Percentiles rank a stretch among this genome's conserved stretches.
phyloP scores from a whole-genome alignment of 768 basidiomycete genomes.

The Lyophyllum semitale region DNA sequence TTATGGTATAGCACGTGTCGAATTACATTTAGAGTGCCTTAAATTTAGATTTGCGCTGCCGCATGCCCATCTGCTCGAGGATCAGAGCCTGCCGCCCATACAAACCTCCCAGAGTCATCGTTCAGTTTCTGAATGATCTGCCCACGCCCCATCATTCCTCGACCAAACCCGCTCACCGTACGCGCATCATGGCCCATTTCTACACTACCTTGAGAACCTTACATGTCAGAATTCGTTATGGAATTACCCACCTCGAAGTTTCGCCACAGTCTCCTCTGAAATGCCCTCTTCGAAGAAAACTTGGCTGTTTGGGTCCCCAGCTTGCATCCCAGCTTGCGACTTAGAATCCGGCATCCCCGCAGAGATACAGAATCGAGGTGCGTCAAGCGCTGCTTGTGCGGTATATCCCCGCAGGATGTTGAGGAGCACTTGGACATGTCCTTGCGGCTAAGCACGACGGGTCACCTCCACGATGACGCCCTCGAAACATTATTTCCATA shows the following conservation, averaged over 20 bases:
- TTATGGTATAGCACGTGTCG: not conserved
- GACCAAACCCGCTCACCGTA: slow-evolving; percentile 55
- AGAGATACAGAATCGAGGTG: slow-evolving; percentile 95
- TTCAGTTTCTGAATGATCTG: slow-evolving; percentile 86
- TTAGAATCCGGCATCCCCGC: slow-evolving; percentile 71
- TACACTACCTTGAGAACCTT: slow-evolving; percentile 28
- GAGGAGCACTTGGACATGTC: slow-evolving; percentile 91
- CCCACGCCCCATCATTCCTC: slow-evolving; percentile 77
- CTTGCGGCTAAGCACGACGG: slow-evolving; percentile 70
- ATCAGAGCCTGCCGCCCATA: slow-evolving; percentile 97
- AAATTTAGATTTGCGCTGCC: slow-evolving; percentile 69
- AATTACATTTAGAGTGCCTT: not conserved
- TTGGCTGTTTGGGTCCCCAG: slow-evolving; percentile 77
- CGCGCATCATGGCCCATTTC: slow-evolving; percentile 90
- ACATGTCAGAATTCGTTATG: not conserved
- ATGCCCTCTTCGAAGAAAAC: slow-evolving; percentile 91
- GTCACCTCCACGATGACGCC: not conserved
- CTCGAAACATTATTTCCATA: slow-evolving; percentile 21
- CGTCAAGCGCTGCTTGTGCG: slow-evolving; percentile 88
- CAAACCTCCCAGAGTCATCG: slow-evolving; percentile 64
- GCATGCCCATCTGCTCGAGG: slow-evolving; percentile 88
- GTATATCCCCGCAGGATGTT: slow-evolving; percentile 89
- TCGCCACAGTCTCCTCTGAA: slow-evolving; percentile 56
- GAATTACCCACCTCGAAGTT: slow-evolving; percentile 59
- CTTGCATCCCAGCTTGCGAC: slow-evolving; percentile 43